Conservation (phyloP, 2,329 filamentous ascomycete genomes). For the Scedosporium boydii region DNA sequence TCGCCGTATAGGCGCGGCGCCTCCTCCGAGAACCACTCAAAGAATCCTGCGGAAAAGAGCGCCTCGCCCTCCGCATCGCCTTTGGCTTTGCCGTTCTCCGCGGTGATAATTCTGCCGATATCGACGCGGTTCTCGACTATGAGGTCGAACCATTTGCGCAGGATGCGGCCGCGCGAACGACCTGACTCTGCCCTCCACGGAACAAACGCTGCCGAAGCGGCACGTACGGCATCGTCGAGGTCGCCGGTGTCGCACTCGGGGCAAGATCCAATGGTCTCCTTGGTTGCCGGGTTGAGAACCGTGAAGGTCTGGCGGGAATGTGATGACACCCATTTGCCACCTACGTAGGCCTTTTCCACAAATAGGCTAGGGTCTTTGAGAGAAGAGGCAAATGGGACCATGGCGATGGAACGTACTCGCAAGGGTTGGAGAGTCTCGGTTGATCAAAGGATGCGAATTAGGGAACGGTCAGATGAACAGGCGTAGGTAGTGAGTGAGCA, state of each 20-base stretch:
- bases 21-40: slow-evolving; percentile 57
- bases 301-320: slow-evolving; percentile 5
- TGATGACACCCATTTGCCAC: background rate
- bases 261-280: background rate
- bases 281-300: background rate
- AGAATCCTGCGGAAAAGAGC: slow-evolving; percentile 48
- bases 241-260: slow-evolving; percentile 38
- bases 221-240: slow-evolving; percentile 70
- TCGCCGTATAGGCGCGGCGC: slow-evolving; percentile 39
- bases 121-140: slow-evolving; percentile 72
- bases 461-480: no score
- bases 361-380: background rate
- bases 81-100: slow-evolving; percentile 76
- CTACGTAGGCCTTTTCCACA: slow-evolving; percentile 1
- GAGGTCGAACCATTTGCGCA: slow-evolving; percentile 74
- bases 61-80: slow-evolving; percentile 50
- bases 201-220: slow-evolving; percentile 68
- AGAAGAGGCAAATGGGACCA: background rate
- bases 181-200: slow-evolving; percentile 63
- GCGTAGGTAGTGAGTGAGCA: no score
- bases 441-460: no score
- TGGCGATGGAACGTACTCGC: no score
- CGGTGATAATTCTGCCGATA: slow-evolving; percentile 72
- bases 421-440: no score
- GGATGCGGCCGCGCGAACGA: slow-evolving; percentile 62